Conservation (phyloP, 1,139 yeast genomes). For the Saccharomycopsis crataegensis region DNA sequence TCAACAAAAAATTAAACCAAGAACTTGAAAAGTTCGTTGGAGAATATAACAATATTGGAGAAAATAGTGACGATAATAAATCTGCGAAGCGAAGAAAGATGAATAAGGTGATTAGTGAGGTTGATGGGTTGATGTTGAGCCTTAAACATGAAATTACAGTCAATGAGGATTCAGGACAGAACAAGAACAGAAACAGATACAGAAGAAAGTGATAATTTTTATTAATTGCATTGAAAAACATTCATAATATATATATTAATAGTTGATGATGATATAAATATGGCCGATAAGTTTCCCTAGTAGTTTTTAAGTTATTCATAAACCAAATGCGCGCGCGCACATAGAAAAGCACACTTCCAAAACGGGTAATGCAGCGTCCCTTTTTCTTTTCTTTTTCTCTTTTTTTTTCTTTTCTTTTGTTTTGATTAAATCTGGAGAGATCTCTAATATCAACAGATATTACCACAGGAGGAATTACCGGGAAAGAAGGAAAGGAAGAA, state of each 20-base stretch:
- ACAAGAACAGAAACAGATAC: conserved; percentile 14
- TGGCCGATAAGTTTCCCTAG: no score
- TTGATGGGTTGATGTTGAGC: conserved; percentile 16
- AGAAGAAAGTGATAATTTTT: conserved; percentile 8
- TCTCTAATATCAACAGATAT: no score
- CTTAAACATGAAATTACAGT: conserved; percentile 12
- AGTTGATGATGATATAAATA: no score
- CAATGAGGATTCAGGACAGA: conserved; percentile 10
- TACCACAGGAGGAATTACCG: no score
- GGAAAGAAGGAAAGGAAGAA: no score
- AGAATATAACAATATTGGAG: conserved; percentile 7
- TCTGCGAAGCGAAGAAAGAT: conserved; percentile 13
- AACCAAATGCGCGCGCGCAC: no score
- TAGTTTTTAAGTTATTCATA: not conserved
- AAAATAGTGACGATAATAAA: not conserved
- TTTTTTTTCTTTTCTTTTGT: no score
- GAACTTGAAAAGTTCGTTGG: conserved; percentile 21
- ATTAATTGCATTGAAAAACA: not conserved
- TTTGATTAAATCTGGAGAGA: no score
- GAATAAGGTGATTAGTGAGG: conserved; percentile 18
- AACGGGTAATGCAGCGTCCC: no score
- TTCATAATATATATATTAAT: not conserved
- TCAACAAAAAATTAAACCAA: conserved; percentile 22
- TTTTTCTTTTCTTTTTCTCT: no score
- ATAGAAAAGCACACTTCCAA: no score